Evolutionary conservation across 306 rosid species (phyloP), one percentile per base, ranked within the genome.

Genomic region (Quillaja saponaria): DNA sequence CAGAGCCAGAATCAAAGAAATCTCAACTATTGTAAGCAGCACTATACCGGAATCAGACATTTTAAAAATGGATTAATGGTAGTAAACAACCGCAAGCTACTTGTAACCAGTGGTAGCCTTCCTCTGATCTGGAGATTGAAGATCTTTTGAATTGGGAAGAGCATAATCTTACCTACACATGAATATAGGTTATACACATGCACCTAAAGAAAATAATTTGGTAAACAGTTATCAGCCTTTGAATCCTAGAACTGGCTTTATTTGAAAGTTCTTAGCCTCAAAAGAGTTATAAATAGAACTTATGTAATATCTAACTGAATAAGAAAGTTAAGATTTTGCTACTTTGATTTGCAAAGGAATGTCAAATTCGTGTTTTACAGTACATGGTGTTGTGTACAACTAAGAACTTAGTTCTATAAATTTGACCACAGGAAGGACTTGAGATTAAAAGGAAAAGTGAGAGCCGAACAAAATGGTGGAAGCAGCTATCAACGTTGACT

Each of bases 401-500:
- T 15, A 58, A 5, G 35, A 42, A 65, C 64, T n/a, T 17, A 40
- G 39, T 54, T 48, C 41, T 19, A 8, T 49, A 17, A 1, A 4
- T 61, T 34, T 46, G 40, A 46, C 76, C 34, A 40, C 75, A 91
- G 90, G 82, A 80, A 79, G 88, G 81, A 50, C 53, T 64, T 7
- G 66, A 64, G 39, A 41, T 31, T 52, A 83, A 79, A 61, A 67
- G 64, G 34, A 69, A 76, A 67, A 41, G 74, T 50, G 87, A 82
- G 58, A 71, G 77, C 67, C 82, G 73, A 73, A 76, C 82, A 18
- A 88, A 63, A 69, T 86, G 95, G 95, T 79, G 87, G 96, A 88
- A 86, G 87, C 96, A 91, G 55, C 84, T 91, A 53, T 71, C 80
- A 42, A 77, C 86, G 10, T 74, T 91, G 85, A 91, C 88, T 6